Conservation (phyloP, 2,329 filamentous ascomycete genomes). For the Paraphaeosphaeria minitans region DNA sequence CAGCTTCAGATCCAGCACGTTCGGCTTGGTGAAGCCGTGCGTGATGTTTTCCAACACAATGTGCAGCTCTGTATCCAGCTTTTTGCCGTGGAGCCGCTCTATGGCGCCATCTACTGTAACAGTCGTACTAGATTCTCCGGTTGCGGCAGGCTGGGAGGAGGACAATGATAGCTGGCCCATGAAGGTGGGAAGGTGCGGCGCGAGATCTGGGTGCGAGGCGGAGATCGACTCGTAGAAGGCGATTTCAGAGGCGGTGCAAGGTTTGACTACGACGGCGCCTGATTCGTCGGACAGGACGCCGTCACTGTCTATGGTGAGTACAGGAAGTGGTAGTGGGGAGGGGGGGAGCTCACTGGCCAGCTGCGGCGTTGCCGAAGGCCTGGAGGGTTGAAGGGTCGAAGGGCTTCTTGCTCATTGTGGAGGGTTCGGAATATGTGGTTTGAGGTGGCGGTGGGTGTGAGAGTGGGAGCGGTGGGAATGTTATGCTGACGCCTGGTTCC, state of each 20-base stretch:
- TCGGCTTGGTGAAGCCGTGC: constrained; percentile 79
- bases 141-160: constrained; percentile 22
- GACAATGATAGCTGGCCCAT: constrained; percentile 75
- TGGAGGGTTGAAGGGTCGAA: constrained; percentile 67
- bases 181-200: constrained; percentile 81
- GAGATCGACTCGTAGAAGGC: constrained; percentile 82
- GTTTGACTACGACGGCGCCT: constrained; percentile 90
- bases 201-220: constrained; percentile 71
- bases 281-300: constrained; percentile 85
- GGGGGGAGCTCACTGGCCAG: constrained; percentile 73
- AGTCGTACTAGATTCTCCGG: constrained; percentile 35
- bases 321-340: constrained; percentile 9
- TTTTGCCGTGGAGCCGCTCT: constrained; percentile 60
- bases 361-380: constrained; percentile 76
- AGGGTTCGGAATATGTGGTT: not conserved
- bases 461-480: too few species aligned
- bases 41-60: constrained; percentile 87
- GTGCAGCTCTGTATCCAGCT: constrained; percentile 74
- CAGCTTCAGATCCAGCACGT: constrained; percentile 92
- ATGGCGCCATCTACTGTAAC: constrained; percentile 30
- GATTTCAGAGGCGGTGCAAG: constrained; percentile 84
- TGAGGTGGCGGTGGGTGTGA: not conserved
- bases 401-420: constrained; percentile 51
- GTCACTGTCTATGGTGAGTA: constrained; percentile 62
- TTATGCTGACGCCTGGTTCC: not conserved